These are phyloP conservation scores for Moesziomyces sp. DNA, from an alignment of 1,284 basidiomycete genomes.

Conservation along the genomic window DNA sequence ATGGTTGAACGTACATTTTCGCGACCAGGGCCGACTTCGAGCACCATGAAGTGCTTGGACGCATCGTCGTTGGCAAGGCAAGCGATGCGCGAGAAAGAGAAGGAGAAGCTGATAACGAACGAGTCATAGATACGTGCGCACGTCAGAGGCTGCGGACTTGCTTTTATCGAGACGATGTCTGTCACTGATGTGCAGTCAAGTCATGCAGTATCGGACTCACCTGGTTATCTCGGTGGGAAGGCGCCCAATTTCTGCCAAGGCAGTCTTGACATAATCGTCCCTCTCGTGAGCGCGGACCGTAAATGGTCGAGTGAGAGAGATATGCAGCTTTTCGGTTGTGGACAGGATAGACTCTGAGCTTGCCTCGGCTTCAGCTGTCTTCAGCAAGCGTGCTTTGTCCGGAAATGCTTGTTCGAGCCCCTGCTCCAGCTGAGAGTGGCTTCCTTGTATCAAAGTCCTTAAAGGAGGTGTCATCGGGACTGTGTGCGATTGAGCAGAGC, in stretches of 20 bases:
- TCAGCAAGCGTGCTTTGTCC: not conserved
- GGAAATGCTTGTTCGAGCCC: not conserved
- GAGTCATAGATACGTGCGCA: too few species aligned
- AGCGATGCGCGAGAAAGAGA: conserved; percentile 38
- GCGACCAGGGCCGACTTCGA: conserved; percentile 38
- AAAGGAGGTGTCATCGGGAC: not conserved
- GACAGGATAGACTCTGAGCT: not conserved
- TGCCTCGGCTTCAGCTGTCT: not conserved
- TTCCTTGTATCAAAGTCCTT: not conserved
- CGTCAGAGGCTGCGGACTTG: not conserved
- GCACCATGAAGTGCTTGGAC: conserved; percentile 39
- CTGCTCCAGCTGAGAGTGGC: not conserved
- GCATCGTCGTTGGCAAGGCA: conserved; percentile 40
- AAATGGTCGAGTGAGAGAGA: conserved; percentile 50
- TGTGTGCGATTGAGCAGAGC: not conserved
- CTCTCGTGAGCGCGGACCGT: conserved; percentile 44
- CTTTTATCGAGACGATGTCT: too few species aligned
- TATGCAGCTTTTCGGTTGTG: conserved; percentile 14
- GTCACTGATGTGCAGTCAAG: not conserved
- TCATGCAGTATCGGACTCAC: too few species aligned
- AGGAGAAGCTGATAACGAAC: conserved; percentile 17
- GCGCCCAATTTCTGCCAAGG: conserved; percentile 1
- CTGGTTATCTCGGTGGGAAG: too few species aligned
- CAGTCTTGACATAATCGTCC: conserved; percentile 32
- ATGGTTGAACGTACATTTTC: conserved; percentile 23